Base-by-base conservation (phyloP, 306 rosid species). In the Medicago ruthenica region DNA sequence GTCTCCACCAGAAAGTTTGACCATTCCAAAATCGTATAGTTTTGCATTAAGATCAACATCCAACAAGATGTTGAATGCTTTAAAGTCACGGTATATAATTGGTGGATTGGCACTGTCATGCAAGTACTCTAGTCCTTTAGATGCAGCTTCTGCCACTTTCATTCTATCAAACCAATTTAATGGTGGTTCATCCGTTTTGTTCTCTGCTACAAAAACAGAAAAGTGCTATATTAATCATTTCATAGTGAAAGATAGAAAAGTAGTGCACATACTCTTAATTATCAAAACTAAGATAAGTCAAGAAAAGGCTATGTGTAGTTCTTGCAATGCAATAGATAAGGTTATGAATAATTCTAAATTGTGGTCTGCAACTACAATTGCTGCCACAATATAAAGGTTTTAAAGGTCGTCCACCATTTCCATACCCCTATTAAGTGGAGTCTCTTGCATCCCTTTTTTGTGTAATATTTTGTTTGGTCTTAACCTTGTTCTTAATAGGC, bases 111-210 rank as follows among this genome's bases (percentile, higher is more conserved):
- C 90, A 42, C 7, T 85, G 8, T 90, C 89, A 13, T 95, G 97
- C 90, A 95, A 77, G 82, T 92, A 90, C 83, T 92, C 91, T 63
- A 95, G 70, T 15, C 96, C 98, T 71, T 80, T 73, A 0, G 98
- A 97, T 18, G 85, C 85, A 21, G 82, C 96, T 22, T 79, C 81
- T 6, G 95, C 97, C 51, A 95, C 79, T 80, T 85, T 95, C 51
- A 95, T 85, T 81, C 98, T 85, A 5, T 82, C 81, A 55, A 14
- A 89, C 98, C 98, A 95, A 77, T 82, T 87, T 39, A 95, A 70
- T 39, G 92, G 72, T 41, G 79, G 74, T 7, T 81, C 48, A n/a
- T 75, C 83, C 3, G 40, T 42, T 75, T 60, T 81, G 14, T 20
- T 15, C 34, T 34, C 98, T 90, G 88, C 76, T 7, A 48, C 36